Base-by-base conservation (phyloP, 129 eudicot species). In the Pseudognaphalium luteoalbum region DNA sequence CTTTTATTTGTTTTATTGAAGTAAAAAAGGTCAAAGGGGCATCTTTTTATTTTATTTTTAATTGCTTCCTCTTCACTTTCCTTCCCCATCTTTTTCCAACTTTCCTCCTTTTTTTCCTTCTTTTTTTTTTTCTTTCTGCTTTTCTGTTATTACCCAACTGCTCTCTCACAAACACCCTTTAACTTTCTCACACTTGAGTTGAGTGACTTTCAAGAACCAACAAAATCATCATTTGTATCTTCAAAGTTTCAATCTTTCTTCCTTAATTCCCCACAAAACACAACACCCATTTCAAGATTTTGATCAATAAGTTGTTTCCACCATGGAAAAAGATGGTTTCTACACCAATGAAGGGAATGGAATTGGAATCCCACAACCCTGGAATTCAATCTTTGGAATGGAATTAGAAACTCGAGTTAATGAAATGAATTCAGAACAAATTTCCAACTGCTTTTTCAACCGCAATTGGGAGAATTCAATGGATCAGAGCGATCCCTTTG, bases 401-500 rank as follows among this genome's bases (percentile, higher is more conserved):
- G 84, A 80, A 57, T 50, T 82, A 65, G 86, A 82, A 74, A 66
- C 61, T 35, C 86, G 79, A 58, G 80, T 71, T 25, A 77, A 21
- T 74, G 92, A 87, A 72, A 28, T 82, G 71, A 83, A 81, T 64
- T 81, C 87, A 17, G 82, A 79, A 56, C 88, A 84, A n/a, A 39
- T 59, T 78, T 72, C 80, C 62, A 82, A 73, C 68, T 84, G 84
- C 63, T 87, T 86, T 30, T 85, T 84, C 68, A 83, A 79, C 42
- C 87, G 88, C 66, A 89, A 83, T 80, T 88, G 93, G 91, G 93
- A 89, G 0, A 80, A 72, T 78, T 83, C 96, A 67, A 72, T 89
- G 74, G 93, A 86, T 75, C 97, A 92, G 75, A 87, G 78, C 61
- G 96, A 93, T 71, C 88, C 96, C 69, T 93, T 93, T 82, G 98